Base-by-base conservation (phyloP, 257 asterid genomes). In the Salvia splendens region DNA sequence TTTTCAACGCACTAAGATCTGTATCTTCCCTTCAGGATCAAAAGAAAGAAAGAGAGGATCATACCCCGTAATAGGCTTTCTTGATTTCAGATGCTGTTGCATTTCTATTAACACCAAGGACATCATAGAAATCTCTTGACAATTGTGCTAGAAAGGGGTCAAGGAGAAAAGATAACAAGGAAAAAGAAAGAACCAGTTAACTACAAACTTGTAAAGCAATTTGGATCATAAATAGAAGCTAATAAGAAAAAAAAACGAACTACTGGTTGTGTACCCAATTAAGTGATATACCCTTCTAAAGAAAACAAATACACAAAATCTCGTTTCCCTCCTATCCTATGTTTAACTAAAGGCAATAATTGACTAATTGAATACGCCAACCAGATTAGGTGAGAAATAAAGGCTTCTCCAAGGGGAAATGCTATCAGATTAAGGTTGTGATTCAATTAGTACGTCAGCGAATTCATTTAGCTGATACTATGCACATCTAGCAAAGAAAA, bases 71-170 rank as follows among this genome's bases (percentile, higher is more conserved):
- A 78, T 91, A 91, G 60, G 97, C 86, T 74, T 85, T 88, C 77
- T 91, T 91, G 64, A 91, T 88, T 73, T 88, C 97, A 0, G 95
- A 83, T 70, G 91, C 80, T n/a, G 95, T 83, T 54, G 97, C 95
- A 74, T 81, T 86, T 77, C 74, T 85, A 64, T 74, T 77, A 71
- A 91, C 83, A 35, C 96, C 93, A 68, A 91, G 95, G 61, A 86
- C 86, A 73, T 86, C 95, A 7, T 88, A 91, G 71, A 79, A 88
- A 75, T 88, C 95, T 77, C 80, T 86, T 12, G 87, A 75, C 74
- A 72, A 66, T 50, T 52, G 83, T 32, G 85, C 96, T 91, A 65
- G 53, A 47, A 61, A 61, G 68, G 38, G 17, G 59, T 64, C 46
- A 5, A 48, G 58, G n/a, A 45, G 2, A 40, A 7, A 2, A 0